Percentiles rank a stretch among this genome's conserved stretches.
Conservation (phyloP, 169 alveolate genomes). For the Babesia gibsoni region DNA sequence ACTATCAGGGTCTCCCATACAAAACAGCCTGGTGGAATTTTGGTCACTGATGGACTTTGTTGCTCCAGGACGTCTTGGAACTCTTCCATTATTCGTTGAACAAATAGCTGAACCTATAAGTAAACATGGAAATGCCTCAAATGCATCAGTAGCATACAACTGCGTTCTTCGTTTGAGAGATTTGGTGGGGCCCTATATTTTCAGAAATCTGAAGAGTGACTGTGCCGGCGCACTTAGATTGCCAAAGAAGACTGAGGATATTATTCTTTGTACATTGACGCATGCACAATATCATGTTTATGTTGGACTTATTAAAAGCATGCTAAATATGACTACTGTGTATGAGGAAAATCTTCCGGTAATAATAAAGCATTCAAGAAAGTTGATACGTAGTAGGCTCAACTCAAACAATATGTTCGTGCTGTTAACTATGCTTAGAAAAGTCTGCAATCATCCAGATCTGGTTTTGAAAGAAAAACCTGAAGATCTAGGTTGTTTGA, state of each 20-base stretch:
- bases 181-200: constrained; percentile 48
- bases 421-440: constrained; percentile 94
- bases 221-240: constrained; percentile 15
- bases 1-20: constrained; percentile 91
- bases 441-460: constrained; percentile 97
- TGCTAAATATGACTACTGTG: background rate
- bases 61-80: constrained; percentile 90
- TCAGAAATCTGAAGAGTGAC: constrained; percentile 30
- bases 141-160: constrained; percentile 11
- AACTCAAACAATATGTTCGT: constrained; percentile 83
- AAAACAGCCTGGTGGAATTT: constrained; percentile 89
- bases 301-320: constrained; percentile 21
- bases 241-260: constrained; percentile 71
- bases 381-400: constrained; percentile 26
- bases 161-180: constrained; percentile 33
- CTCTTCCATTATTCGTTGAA: constrained; percentile 79
- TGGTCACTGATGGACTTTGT: constrained; percentile 93
- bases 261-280: constrained; percentile 67
- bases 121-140: background rate
- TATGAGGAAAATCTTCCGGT: background rate
- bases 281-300: constrained; percentile 68
- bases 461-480: constrained; percentile 64
- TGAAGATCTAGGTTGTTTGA: constrained; percentile 80
- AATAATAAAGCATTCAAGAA: background rate
- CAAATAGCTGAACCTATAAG: constrained; percentile 69